phyloP scores from a whole-genome alignment of 495 filamentous ascomycete species.

The Annulohypoxylon moriforme region DNA sequence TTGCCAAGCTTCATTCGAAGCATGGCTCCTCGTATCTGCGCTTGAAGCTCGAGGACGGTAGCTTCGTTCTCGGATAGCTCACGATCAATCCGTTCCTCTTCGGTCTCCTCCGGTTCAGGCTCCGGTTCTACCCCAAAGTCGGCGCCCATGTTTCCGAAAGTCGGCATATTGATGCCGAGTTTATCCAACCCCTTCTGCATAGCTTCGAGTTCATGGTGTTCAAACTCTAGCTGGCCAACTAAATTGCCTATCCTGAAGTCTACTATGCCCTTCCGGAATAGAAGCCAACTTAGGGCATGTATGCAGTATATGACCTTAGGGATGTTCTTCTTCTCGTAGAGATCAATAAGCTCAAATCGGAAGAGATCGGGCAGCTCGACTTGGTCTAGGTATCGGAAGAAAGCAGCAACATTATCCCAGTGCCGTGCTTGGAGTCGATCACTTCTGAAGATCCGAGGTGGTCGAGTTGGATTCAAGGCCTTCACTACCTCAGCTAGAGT shows the following conservation, averaged over 20 bases:
- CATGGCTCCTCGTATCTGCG: conserved; percentile 85
- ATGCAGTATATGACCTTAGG: conserved; percentile 99
- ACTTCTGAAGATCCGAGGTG: conserved; percentile 84
- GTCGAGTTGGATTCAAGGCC: conserved; percentile 79
- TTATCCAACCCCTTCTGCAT: conserved; percentile 97
- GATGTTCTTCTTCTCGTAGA: conserved; percentile 99
- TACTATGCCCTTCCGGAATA: conserved; percentile 93
- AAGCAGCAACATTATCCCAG: conserved; percentile 94
- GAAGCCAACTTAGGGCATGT: conserved; percentile 93
- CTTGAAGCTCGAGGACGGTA: conserved; percentile 81
- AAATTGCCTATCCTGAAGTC: conserved; percentile 98
- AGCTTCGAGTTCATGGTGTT: conserved; percentile 95
- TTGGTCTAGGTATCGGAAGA: conserved; percentile 92
- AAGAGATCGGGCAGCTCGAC: conserved; percentile 98
- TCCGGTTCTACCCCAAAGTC: conserved; percentile 87
- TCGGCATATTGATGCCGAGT: conserved; percentile 93
- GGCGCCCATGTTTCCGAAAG: conserved; percentile 95
- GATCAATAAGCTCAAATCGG: conserved; percentile 94
- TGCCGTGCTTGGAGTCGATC: conserved; percentile 91
- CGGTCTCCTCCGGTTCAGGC: conserved; percentile 77
- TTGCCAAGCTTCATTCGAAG: conserved; percentile 80
- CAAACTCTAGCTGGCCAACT: conserved; percentile 96
- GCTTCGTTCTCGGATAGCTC: conserved; percentile 81
- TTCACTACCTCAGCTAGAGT: conserved; percentile 97
- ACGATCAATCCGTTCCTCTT: conserved; percentile 88